These are phyloP conservation scores for Neurospora sp. DNA, from an alignment of 495 filamentous ascomycete species.

Conservation along the genomic window DNA sequence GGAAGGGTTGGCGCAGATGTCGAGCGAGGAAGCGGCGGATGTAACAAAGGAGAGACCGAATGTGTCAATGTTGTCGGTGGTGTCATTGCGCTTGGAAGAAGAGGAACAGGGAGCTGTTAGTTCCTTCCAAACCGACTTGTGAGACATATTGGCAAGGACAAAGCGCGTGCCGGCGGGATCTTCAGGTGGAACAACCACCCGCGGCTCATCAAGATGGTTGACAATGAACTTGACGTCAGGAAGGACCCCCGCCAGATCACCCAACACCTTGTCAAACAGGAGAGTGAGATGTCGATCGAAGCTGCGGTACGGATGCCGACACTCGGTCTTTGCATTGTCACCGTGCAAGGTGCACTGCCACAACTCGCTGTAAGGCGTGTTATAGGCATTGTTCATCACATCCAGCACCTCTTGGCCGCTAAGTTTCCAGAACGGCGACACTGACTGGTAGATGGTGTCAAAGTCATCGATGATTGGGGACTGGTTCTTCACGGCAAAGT, in stretches of 20 bases:
- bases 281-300: conserved; percentile 16
- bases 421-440: conserved; percentile 18
- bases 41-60: conserved; percentile 19
- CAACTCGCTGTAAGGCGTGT: conserved; percentile 9
- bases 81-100: neutral
- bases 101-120: conserved; percentile 11
- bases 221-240: conserved; percentile 70
- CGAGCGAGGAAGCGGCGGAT: conserved; percentile 2
- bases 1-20: conserved; percentile 22
- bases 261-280: conserved; percentile 39
- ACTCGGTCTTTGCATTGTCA: conserved; percentile 11
- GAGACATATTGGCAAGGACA: conserved; percentile 2
- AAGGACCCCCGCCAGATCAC: conserved; percentile 47
- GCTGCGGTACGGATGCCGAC: conserved; percentile 13
- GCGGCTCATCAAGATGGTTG: conserved; percentile 69
- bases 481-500: conserved; percentile 47
- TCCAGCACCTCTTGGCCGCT: conserved; percentile 16
- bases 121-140: conserved; percentile 7
- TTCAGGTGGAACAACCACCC: conserved; percentile 47
- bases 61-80: conserved; percentile 3
- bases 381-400: conserved; percentile 3
- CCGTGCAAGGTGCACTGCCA: conserved; percentile 19
- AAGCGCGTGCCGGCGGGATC: neutral
- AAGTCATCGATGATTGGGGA: conserved; percentile 66
- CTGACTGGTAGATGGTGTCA: conserved; percentile 33